Evolutionary conservation across 768 basidiomycete species (phyloP), one percentile per base, ranked within the genome.

Genomic region (Pulveroboletus sp.): DNA sequence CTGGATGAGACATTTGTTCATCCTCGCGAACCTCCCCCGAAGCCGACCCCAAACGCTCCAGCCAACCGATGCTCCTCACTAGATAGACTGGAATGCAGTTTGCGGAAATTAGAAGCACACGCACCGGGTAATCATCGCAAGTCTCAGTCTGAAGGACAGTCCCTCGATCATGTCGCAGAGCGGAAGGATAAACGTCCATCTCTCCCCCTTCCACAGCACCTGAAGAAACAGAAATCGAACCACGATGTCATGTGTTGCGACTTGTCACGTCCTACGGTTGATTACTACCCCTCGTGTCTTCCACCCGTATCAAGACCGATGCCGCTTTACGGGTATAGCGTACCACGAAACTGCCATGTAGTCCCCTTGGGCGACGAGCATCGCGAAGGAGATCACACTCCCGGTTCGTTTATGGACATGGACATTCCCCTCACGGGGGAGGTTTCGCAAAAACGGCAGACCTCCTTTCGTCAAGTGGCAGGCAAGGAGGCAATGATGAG

Each of bases 381-480:
- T 17, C n/a, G 13, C 7, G 44, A 39, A 6, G 49, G 47, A 37
- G 44, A 49, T 32, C 46, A 5, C 13, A 56, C 47, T 2, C 52
- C 62, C 4, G 41, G 45, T 18, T 68, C 66, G 2, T 68, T 68
- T 52, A 69, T 68, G 66, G 66, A 68, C 27, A 68, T 68, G 66
- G 68, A 69, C 24, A 50, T 63, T 47, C 51, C 60, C 27, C 54
- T 40, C 15, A 4, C 27, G n/a, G 47, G 43, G 9, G 45, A 47
- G 37, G 38, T 46, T 18, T 40, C 38, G 32, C 43, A 36, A 21
- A 53, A 61, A 32, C 57, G 37, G 27, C 57, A 44, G 30, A 6
- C 30, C 10, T 56, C 66, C 43, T 28, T 53, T 35, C 56, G 51
- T 40, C 53, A 36, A 17, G 30, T 41, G 28, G 37, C 45, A 18